Percentiles rank a stretch among this genome's conserved stretches.
Conservation (phyloP, 306 rosid species). For the Macrotyloma uniflorum region DNA sequence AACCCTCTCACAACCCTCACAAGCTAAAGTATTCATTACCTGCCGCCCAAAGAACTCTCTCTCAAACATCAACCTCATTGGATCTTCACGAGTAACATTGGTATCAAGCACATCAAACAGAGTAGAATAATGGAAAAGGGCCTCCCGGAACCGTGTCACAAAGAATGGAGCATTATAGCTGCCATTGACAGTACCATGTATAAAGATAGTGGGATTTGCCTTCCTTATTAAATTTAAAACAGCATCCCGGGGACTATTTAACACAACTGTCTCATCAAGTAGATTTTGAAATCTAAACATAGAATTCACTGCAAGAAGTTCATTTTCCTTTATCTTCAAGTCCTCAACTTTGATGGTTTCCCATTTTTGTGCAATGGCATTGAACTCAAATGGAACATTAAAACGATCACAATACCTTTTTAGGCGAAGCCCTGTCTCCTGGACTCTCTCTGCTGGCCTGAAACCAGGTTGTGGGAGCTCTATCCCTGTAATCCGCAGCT, state of each 20-base stretch:
- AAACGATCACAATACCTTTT: slow-evolving; percentile 63
- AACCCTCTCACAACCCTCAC: slow-evolving; percentile 61
- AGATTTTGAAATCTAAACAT: slow-evolving; percentile 53
- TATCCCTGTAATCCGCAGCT: slow-evolving; percentile 71
- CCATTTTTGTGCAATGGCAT: slow-evolving; percentile 68
- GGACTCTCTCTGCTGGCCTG: slow-evolving; percentile 48
- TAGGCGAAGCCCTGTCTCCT: slow-evolving; percentile 50
- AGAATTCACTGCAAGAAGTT: slow-evolving; percentile 58
- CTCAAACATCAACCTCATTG: slow-evolving; percentile 60
- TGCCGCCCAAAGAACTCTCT: slow-evolving; percentile 59
- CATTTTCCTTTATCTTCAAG: slow-evolving; percentile 51
- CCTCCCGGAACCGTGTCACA: slow-evolving; percentile 70
- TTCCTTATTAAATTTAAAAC: slow-evolving; percentile 59
- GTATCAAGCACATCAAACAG: slow-evolving; percentile 62
- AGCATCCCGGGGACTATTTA: slow-evolving; percentile 59
- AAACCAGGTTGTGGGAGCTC: slow-evolving; percentile 58
- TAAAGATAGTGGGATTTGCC: slow-evolving; percentile 53
- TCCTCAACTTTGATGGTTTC: slow-evolving; percentile 61
- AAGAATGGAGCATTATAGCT: slow-evolving; percentile 69
- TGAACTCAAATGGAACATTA: slow-evolving; percentile 51
- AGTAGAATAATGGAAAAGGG: slow-evolving; percentile 64
- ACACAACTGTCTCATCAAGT: slow-evolving; percentile 62
- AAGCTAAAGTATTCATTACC: slow-evolving; percentile 59
- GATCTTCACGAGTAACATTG: slow-evolving; percentile 48
- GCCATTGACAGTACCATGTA: slow-evolving; percentile 51